Conservation (phyloP, 805 yeast genomes). For the Spathaspora sp. region DNA sequence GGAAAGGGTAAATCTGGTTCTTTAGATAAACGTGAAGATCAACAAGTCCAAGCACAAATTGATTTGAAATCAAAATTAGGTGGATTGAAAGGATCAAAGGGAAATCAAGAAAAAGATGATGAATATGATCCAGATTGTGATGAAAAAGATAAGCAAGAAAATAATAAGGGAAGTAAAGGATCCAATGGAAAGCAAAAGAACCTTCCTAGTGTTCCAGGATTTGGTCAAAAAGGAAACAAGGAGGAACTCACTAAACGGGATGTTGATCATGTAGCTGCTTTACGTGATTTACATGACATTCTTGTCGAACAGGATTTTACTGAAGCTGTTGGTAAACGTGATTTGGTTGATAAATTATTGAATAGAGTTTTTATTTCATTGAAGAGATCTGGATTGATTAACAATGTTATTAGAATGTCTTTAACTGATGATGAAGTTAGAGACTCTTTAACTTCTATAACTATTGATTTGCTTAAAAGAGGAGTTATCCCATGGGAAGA, state of each 20-base stretch:
- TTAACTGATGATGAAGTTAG: constrained; percentile 27
- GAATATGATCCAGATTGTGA: neutral
- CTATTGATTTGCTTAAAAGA: constrained; percentile 22
- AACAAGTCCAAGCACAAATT: neutral
- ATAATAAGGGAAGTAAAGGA: neutral
- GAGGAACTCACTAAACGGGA: neutral
- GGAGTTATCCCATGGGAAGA: constrained; percentile 31
- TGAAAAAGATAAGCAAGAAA: neutral
- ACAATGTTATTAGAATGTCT: constrained; percentile 21
- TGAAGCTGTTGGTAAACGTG: constrained; percentile 5
- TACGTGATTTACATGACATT: neutral
- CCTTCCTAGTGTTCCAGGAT: neutral
- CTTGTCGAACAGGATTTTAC: neutral
- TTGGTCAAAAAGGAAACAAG: neutral
- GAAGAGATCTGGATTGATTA: constrained; percentile 27
- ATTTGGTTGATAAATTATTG: constrained; percentile 16
- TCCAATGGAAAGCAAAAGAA: neutral
- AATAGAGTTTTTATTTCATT: constrained; percentile 20
- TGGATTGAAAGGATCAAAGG: neutral
- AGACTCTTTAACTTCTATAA: constrained; percentile 17
- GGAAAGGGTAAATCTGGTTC: neutral
- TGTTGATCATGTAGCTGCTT: neutral
- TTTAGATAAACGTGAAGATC: neutral
- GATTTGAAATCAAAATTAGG: neutral
- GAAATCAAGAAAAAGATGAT: neutral